These are phyloP conservation scores for Saccharomycopsis microspora DNA, from an alignment of 805 yeast species.

Conservation along the genomic window DNA sequence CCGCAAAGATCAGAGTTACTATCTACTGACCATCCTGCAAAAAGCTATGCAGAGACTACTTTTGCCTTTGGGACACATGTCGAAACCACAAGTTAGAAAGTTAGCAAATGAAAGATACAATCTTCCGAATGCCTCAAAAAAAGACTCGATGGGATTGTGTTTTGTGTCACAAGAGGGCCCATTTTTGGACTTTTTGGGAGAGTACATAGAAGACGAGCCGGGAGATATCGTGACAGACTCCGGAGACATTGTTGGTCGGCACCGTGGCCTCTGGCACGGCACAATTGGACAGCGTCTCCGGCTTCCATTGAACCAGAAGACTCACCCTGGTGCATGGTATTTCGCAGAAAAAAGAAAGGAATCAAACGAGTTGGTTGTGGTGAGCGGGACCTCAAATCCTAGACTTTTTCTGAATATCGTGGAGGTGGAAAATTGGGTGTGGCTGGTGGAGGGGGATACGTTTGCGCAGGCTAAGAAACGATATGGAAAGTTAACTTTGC, in stretches of 20 bases:
- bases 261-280: conserved; percentile 87
- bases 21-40: conserved; percentile 56
- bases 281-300: conserved; percentile 86
- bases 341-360: conserved; percentile 58
- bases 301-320: conserved; percentile 78
- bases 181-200: conserved; percentile 61
- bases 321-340: conserved; percentile 69
- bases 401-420: conserved; percentile 33
- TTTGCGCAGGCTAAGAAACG: conserved; percentile 7
- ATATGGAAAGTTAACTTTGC: conserved; percentile 32
- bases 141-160: conserved; percentile 92
- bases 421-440: conserved; percentile 34
- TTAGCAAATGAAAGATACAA: conserved; percentile 40
- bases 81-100: conserved; percentile 63
- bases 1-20: conserved; percentile 84
- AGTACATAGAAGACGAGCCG: conserved; percentile 59
- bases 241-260: conserved; percentile 73
- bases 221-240: conserved; percentile 64
- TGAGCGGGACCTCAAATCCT: conserved; percentile 52
- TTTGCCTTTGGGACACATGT: conserved; percentile 72
- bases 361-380: conserved; percentile 70
- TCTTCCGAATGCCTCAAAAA: conserved; percentile 61
- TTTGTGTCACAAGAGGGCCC: conserved; percentile 63
- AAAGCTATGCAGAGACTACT: conserved; percentile 36
- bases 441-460: conserved; percentile 28